A percentile compares a stretch with the other conserved stretches of the same genome.
These are phyloP conservation scores for Melanomma pulvis-pyrius DNA, from an alignment of 495 filamentous ascomycete species.

Conservation along the genomic window DNA sequence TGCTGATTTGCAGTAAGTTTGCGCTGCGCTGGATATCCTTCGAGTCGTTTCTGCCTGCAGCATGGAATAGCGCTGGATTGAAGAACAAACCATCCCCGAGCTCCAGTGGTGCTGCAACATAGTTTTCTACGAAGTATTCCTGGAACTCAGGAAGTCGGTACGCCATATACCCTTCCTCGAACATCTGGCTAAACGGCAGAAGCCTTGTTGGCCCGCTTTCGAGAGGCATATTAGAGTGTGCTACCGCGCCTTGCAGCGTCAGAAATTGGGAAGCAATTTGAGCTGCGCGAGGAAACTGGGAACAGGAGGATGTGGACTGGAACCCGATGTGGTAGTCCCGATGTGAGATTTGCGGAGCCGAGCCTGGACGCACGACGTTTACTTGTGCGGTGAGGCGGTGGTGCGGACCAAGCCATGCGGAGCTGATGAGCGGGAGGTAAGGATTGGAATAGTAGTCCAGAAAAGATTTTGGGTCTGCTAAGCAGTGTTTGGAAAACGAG, in stretches of 20 bases:
- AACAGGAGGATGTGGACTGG: slow-evolving; percentile 46
- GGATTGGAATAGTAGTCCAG: slow-evolving; percentile 58
- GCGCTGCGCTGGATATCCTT: slow-evolving; percentile 52
- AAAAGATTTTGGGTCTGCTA: slow-evolving; percentile 52
- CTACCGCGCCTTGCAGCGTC: slow-evolving; percentile 61
- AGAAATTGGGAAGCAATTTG: slow-evolving; percentile 55
- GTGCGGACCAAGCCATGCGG: slow-evolving; percentile 56
- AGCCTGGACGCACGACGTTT: slow-evolving; percentile 59
- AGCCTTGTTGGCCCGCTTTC: slow-evolving; percentile 57
- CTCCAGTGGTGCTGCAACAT: slow-evolving; percentile 51
- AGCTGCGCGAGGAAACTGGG: slow-evolving; percentile 48
- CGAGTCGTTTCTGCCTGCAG: slow-evolving; percentile 57
- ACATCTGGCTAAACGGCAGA: slow-evolving; percentile 58
- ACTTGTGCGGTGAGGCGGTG: slow-evolving; percentile 59
- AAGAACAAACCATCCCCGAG: slow-evolving; percentile 61
- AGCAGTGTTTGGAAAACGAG: slow-evolving; percentile 59
- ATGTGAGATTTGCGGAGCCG: slow-evolving; percentile 55
- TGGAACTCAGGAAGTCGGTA: slow-evolving; percentile 54
- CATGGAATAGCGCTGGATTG: slow-evolving; percentile 60
- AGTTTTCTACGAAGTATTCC: slow-evolving; percentile 52
- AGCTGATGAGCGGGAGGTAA: slow-evolving; percentile 52
- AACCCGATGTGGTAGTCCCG: slow-evolving; percentile 64
- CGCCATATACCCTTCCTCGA: slow-evolving; percentile 55
- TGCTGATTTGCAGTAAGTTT: slow-evolving; percentile 59
- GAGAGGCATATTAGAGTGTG: slow-evolving; percentile 59